phyloP scores from a whole-genome alignment of 2,329 filamentous ascomycete species.

The Claviceps humidiphila region DNA sequence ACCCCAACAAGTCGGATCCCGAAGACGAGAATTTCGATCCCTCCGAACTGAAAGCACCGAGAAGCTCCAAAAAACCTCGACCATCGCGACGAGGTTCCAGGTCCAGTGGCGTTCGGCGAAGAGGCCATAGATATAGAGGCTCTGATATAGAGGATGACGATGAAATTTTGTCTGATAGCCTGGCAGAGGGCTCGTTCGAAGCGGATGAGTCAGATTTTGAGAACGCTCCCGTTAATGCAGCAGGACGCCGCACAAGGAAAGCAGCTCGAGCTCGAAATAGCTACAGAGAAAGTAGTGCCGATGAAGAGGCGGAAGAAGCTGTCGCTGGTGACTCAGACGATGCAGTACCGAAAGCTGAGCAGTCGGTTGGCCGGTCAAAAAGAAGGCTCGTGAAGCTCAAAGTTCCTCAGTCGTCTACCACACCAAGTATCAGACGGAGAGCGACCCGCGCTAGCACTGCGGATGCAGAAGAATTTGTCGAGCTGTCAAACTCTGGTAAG shows the following conservation, averaged over 20 bases:
- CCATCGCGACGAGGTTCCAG: conserved; percentile 20
- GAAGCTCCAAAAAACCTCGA: conserved; percentile 28
- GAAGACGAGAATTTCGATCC: conserved; percentile 55
- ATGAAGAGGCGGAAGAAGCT: conserved; percentile 22
- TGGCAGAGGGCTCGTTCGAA: conserved; percentile 36
- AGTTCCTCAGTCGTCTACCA: conserved; percentile 18
- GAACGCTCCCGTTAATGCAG: conserved; percentile 29
- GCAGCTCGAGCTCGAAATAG: conserved; percentile 31
- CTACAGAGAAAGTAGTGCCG: conserved; percentile 34
- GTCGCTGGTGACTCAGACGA: conserved; percentile 16
- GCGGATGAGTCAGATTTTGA: conserved; percentile 27
- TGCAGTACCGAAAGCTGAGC: conserved; percentile 12
- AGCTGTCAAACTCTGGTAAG: conserved; percentile 47
- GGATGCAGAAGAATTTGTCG: conserved; percentile 40
- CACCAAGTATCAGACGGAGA: conserved; percentile 25
- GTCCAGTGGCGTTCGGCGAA: conserved; percentile 19
- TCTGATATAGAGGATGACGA: conserved; percentile 52
- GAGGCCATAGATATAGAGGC: conserved; percentile 35
- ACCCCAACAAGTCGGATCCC: conserved; percentile 53
- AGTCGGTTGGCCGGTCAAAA: conserved; percentile 15
- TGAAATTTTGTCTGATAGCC: conserved; percentile 40
- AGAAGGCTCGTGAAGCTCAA: conserved; percentile 34
- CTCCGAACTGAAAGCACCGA: conserved; percentile 28
- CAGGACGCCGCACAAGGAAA: conserved; percentile 36
- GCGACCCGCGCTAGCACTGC: conserved; percentile 40